Conservation (phyloP, 805 yeast species). For the Saturnispora kantuleensis region DNA sequence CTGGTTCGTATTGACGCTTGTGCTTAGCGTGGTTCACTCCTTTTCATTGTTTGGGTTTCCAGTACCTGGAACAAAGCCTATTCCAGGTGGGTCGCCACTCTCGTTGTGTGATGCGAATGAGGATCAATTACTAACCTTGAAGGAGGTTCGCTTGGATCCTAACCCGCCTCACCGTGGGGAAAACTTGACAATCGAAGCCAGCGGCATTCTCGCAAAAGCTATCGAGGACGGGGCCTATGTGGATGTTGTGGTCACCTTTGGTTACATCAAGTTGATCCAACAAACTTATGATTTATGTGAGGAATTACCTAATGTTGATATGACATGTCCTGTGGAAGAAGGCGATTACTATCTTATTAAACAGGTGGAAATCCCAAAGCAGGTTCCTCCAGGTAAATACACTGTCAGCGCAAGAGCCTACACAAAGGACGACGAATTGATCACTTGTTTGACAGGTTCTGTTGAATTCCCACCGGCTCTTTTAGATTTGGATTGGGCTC, state of each 20-base stretch:
- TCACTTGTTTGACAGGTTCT: slow-evolving; percentile 75
- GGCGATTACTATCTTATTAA: slow-evolving; percentile 64
- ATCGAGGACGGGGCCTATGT: slow-evolving; percentile 86
- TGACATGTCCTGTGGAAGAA: slow-evolving; percentile 70
- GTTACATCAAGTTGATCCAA: slow-evolving; percentile 78
- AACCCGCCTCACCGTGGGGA: slow-evolving; percentile 87
- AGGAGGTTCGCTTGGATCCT: slow-evolving; percentile 55
- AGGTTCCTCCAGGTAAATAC: slow-evolving; percentile 94
- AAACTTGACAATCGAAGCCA: slow-evolving; percentile 70
- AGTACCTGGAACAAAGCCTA: slow-evolving; percentile 41
- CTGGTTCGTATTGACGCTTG: too few species aligned
- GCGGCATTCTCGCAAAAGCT: slow-evolving; percentile 46
- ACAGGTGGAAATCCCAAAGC: slow-evolving; percentile 73
- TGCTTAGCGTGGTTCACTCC: too few species aligned
- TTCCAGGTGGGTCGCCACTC: slow-evolving; percentile 88
- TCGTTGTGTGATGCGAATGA: slow-evolving; percentile 59
- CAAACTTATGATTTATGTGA: slow-evolving; percentile 94
- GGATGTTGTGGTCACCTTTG: slow-evolving; percentile 87
- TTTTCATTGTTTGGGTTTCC: too few species aligned
- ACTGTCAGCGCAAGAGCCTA: slow-evolving; percentile 82
- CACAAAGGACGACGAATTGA: slow-evolving; percentile 69
- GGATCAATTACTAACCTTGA: slow-evolving; percentile 55
- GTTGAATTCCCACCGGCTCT: slow-evolving; percentile 40
- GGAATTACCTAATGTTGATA: slow-evolving; percentile 69
- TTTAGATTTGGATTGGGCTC: slow-evolving; percentile 1